Evolutionary conservation across 1,139 yeast species (phyloP).

Genomic region (Taphrina communis): DNA sequence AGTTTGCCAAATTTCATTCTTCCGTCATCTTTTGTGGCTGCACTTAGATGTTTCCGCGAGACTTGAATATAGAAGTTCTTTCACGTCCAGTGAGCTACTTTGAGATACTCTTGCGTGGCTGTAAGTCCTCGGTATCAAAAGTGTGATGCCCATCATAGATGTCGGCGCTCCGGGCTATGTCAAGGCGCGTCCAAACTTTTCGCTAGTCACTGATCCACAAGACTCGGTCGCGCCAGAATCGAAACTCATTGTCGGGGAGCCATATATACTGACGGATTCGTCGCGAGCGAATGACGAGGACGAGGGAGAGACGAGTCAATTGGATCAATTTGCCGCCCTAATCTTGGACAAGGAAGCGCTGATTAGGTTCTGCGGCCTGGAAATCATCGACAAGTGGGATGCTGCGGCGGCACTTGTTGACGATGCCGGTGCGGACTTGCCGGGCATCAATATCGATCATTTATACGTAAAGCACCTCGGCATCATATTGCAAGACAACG

Average conservation of each 20-base stretch:
- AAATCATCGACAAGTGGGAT: constrained; percentile 14
- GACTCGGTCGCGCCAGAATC: not conserved
- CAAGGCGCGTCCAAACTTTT: constrained; percentile 17
- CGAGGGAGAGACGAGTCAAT: constrained; percentile 13
- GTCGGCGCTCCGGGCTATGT: constrained; percentile 17
- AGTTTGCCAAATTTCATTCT: constrained; percentile 7
- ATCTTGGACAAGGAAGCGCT: constrained; percentile 21
- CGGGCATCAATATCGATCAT: constrained; percentile 24
- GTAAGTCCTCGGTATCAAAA: too few species aligned
- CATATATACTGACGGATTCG: constrained; percentile 22
- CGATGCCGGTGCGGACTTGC: not conserved
- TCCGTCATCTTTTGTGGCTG: not conserved
- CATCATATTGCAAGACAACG: constrained; percentile 22
- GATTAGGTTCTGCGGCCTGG: constrained; percentile 4
- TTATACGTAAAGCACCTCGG: constrained; percentile 23
- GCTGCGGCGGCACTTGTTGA: constrained; percentile 1
- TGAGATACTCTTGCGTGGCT: too few species aligned
- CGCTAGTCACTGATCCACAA: constrained; percentile 8
- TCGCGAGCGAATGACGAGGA: constrained; percentile 2
- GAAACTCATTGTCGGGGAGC: constrained; percentile 18
- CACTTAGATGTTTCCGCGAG: not conserved
- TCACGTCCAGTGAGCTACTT: too few species aligned
- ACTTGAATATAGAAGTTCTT: too few species aligned
- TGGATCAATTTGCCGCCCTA: constrained; percentile 14
- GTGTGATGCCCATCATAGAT: constrained; percentile 20